Evolutionary conservation across 768 basidiomycete genomes (phyloP), one percentile per base, ranked within the genome.

Genomic region (Russula olivacea): DNA sequence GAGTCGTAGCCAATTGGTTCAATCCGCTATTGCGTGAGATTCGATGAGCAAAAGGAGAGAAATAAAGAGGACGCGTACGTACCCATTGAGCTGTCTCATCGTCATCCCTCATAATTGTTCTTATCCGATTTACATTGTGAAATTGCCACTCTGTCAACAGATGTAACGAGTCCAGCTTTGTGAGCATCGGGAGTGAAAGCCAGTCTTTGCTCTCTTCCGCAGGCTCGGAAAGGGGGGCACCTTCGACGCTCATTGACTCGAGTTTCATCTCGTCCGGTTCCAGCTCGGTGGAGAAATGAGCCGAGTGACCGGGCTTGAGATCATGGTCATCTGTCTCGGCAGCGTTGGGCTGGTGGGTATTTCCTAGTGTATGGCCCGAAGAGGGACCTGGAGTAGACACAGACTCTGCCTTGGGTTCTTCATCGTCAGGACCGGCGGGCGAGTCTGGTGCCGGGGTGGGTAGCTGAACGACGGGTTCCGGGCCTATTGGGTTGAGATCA

Each of bases 1-100:
- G 81, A 80, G 68, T 93, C 92, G 67, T 89, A 91, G 7, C 92
- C 92, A 64, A 93, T 82, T 10, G 92, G 91, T 69, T 92, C 89
- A 59, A 88, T 84, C 28, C 92, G 87, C 92, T 94, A 61, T 43
- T 5, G 19, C 51, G 28, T 5, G 47, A 55, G 61, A 62, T 34
- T 58, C 41, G 41, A 34, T 57, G 58, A 58, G 59, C 53, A 41
- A 61, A 15, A 23, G 17, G 45, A 36, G 40, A 47, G 34, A 19
- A 54, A 21, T 5, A 32, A 49, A 28, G 41, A 6, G 32, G 28
- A 53, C 4, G 43, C 14, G 12, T 28, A 70, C 87, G 67, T 61
- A 90, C 92, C 92, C 92, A 94, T 36, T 80, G 75, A 28, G 87
- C 88, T 59, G 78, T 75, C 48, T 92, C 91, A 64, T 91, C 90